Evolutionary conservation across 192 early-diverging fungal genomes (phyloP), one percentile per base, ranked within the genome.

Genomic region (Rhizoclosmatium sp.): DNA sequence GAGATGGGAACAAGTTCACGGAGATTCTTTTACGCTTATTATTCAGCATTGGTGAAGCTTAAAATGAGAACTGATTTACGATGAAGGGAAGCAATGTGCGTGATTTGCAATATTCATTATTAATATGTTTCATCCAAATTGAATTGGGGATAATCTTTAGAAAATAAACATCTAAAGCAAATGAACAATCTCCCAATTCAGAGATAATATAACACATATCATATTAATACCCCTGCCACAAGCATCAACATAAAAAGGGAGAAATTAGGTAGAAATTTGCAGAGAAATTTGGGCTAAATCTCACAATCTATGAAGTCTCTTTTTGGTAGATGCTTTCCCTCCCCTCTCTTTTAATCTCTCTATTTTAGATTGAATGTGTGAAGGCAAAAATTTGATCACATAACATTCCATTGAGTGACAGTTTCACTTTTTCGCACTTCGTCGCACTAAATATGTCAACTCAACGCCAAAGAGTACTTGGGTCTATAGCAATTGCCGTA

Each of bases 31-130:
- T 12, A 7, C 5, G 23, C 39, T 71, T 12, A 16, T 39, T 12
- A 71, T 71, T 71, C 31, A n/a, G 66, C 10, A 47, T 47, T 68
- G 66, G 66, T 68, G 46, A 41, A 64, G 31, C 31, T 31, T 31
- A 31, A 31, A 31, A 31, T 31, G 31, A 31, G 31, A 31, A 31
- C 31, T 31, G 31, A 31, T 31, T 31, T 31, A 31, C 31, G 31
- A n/a, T 65, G 62, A 65, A 65, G 62, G 40, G 62, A 12, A 41
- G 62, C 16, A 65, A 12, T 31, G 40, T 10, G 31, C 31, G 31
- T 31, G 31, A 31, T 31, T 31, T 31, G 31, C 31, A 31, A 31
- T 65, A 16, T 65, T 65, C 62, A 41, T 10, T 65, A 10, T 65
- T 65, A 10, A 10, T 21, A 16, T 65, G 5, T 16, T 65, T 16